Evolutionary conservation across 140 eudicot species (phyloP), one percentile per base, ranked within the genome.

Genomic region (Anethum foeniculum): DNA sequence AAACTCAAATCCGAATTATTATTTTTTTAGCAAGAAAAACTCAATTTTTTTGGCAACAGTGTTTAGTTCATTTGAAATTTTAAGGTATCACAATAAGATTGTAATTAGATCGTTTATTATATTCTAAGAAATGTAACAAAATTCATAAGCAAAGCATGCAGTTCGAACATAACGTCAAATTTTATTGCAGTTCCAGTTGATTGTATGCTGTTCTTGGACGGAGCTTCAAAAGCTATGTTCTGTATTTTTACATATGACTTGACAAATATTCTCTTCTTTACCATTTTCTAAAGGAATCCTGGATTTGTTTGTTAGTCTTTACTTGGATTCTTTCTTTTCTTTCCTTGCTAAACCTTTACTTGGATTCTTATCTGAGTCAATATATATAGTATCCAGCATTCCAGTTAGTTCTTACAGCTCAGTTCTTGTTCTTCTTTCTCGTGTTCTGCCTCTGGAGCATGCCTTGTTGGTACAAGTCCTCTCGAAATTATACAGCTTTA

Each of bases 151-250:
- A 46, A 46, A 6, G 19, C 32, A 75, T 43, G 36, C 39, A 25
- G 43, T 73, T 73, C 30, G 78, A 74, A 74, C 38, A 12, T 43
- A 74, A 74, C 78, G 78, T 43, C 58, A 44, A 32, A 25, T 19
- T 51, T 51, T 4, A 11, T 36, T 34, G 28, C 27, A 72, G 48
- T 72, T 56, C 65, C 65, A 56, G 65, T 8, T 72, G 7, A 1
- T 21, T 60, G 51, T 12, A 25, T 46, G 78, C 78, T 75, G 78
- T 74, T 60, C 49, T 27, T 27, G 32, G 78, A 75, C 78, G 62
- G 78, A 44, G 60, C 58, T 44, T 44, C 58, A 75, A 4, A 75
- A 27, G 78, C 60, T 75, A 25, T 47, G 58, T 14, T 75, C 39
- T 73, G 78, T 75, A 39, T 25, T 75, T 74, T 44, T 41, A 1